Conservation (phyloP, 345 rosid species). For the Populus pruinosa region DNA sequence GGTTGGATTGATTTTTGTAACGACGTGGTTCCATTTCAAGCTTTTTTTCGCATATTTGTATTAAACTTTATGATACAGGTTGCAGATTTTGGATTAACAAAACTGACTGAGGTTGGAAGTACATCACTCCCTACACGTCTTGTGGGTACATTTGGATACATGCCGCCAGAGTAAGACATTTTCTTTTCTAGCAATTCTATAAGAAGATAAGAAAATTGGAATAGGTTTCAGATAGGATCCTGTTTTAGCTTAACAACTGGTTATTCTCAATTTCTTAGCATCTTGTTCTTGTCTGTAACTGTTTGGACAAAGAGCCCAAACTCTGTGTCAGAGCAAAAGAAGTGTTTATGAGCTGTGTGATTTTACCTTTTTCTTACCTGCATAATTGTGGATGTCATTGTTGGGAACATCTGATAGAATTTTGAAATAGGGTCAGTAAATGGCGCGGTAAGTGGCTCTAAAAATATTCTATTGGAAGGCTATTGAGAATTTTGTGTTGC, state of each 20-base stretch:
- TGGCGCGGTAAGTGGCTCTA: not conserved
- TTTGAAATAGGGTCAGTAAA: not conserved
- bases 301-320: not conserved
- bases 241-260: not conserved
- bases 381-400: not conserved
- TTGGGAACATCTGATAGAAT: not conserved
- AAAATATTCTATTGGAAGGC: not conserved
- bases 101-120: conserved; percentile 81
- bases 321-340: not conserved
- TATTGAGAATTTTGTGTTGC: not conserved
- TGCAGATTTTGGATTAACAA: conserved; percentile 94
- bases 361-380: not conserved
- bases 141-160: conserved; percentile 97
- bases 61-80: conserved; percentile 46
- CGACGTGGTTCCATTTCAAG: conserved; percentile 1
- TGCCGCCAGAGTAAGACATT: conserved; percentile 89
- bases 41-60: not conserved
- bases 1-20: conserved; percentile 36
- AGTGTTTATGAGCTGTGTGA: not conserved
- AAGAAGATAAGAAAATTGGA: not conserved
- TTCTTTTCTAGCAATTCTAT: not conserved
- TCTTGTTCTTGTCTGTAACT: not conserved
- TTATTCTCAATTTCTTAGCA: not conserved
- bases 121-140: conserved; percentile 62
- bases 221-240: not conserved